Evolutionary conservation across 2,329 filamentous ascomycete genomes (phyloP).

Genomic region (Aspergillus chevalieri): DNA sequence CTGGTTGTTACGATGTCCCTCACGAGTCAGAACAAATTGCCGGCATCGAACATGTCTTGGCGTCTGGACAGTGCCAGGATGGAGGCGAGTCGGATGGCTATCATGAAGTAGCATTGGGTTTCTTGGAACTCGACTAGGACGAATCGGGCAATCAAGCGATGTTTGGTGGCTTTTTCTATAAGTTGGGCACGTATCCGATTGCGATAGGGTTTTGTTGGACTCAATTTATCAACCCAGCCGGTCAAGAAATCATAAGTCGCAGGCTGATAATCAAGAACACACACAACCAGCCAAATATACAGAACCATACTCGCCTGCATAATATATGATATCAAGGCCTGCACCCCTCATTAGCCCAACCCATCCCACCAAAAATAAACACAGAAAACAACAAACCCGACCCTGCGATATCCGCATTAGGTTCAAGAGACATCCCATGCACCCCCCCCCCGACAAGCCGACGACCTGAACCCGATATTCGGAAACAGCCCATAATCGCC

Average conservation of each 20-base stretch:
- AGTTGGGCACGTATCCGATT: neutral
- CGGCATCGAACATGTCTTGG: neutral
- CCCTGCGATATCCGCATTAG: no score
- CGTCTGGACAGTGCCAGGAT: neutral
- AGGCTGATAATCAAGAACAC: neutral
- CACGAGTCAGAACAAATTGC: neutral
- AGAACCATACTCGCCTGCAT: neutral
- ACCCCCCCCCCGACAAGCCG: no score
- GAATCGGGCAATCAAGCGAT: constrained; percentile 2
- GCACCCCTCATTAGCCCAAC: no score
- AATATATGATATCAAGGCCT: neutral
- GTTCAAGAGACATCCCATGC: no score
- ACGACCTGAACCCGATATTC: no score
- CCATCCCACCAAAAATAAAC: no score
- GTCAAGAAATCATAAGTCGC: neutral
- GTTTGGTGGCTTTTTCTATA: neutral
- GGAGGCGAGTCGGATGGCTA: constrained; percentile 1
- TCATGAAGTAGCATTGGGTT: constrained; percentile 7
- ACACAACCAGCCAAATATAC: neutral
- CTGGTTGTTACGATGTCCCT: neutral
- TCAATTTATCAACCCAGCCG: neutral
- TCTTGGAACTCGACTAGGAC: constrained; percentile 9
- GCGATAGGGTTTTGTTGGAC: neutral
- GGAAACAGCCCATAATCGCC: no score
- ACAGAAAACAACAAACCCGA: no score